Conservation (phyloP, 2,329 filamentous ascomycete species). For the Beauveria caledonica region DNA sequence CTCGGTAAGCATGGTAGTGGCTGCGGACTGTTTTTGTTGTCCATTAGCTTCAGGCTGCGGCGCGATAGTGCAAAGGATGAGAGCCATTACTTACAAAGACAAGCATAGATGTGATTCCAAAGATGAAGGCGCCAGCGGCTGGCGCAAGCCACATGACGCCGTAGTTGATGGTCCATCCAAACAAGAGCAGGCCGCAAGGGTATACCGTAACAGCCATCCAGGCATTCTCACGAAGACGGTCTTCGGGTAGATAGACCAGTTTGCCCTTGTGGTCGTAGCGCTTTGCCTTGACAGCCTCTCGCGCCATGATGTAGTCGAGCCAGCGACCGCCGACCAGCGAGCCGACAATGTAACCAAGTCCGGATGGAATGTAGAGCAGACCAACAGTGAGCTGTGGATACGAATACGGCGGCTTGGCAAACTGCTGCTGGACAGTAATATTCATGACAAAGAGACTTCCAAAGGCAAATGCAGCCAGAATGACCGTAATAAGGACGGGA, state of each 20-base stretch:
- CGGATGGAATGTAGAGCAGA: slow-evolving; percentile 67
- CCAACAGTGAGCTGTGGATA: slow-evolving; percentile 63
- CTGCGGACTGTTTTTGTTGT: slow-evolving; percentile 33
- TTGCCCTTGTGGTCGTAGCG: slow-evolving; percentile 59
- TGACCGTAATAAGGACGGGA: slow-evolving; percentile 64
- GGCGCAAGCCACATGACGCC: slow-evolving; percentile 58
- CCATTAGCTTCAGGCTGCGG: no score
- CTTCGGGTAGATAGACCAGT: slow-evolving; percentile 64
- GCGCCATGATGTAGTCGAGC: slow-evolving; percentile 74
- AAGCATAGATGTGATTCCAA: slow-evolving; percentile 66
- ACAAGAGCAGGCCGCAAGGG: slow-evolving; percentile 63
- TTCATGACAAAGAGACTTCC: slow-evolving; percentile 69
- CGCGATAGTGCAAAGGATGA: neutral
- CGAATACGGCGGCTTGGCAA: slow-evolving; percentile 57
- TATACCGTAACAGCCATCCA: slow-evolving; percentile 67
- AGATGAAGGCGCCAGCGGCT: slow-evolving; percentile 61
- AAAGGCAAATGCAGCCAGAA: slow-evolving; percentile 68
- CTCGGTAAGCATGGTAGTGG: slow-evolving; percentile 78
- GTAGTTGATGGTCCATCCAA: slow-evolving; percentile 64
- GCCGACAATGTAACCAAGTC: slow-evolving; percentile 62
- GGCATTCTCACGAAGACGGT: slow-evolving; percentile 75
- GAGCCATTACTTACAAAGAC: slow-evolving; percentile 60
- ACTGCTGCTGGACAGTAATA: slow-evolving; percentile 65
- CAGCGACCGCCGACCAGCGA: slow-evolving; percentile 65
- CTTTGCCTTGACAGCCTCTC: slow-evolving; percentile 62